Evolutionary conservation across 441 rosid species (phyloP).

Genomic region (Eruca vesicaria): DNA sequence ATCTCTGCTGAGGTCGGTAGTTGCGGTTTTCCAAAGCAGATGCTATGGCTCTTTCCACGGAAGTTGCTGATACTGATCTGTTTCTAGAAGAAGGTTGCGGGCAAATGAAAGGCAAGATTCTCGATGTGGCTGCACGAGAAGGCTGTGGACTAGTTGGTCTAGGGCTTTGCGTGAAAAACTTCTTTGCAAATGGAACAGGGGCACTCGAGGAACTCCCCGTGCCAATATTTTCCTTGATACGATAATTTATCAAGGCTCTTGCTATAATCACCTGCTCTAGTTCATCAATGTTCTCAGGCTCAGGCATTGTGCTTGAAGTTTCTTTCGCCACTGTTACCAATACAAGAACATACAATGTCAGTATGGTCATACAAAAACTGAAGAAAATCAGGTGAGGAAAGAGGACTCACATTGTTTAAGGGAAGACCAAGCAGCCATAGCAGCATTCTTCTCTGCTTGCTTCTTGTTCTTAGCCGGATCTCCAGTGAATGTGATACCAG

Average conservation of each 20-base stretch:
- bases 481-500: conserved; percentile 82
- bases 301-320: conserved; percentile 71
- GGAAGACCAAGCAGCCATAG: conserved; percentile 98
- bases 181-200: conserved; percentile 68
- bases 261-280: conserved; percentile 91
- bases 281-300: conserved; percentile 80
- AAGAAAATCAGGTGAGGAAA: neutral
- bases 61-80: conserved; percentile 40
- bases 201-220: conserved; percentile 49
- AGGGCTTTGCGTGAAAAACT: conserved; percentile 55
- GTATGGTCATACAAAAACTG: neutral
- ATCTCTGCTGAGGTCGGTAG: conserved; percentile 49
- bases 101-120: conserved; percentile 86
- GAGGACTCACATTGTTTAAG: conserved; percentile 78
- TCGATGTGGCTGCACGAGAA: conserved; percentile 64
- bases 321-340: conserved; percentile 87
- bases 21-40: conserved; percentile 48
- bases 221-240: conserved; percentile 74
- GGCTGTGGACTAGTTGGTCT: conserved; percentile 93
- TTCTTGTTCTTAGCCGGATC: conserved; percentile 95
- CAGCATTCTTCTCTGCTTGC: conserved; percentile 98
- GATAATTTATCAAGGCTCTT: conserved; percentile 70
- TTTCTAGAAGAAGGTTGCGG: conserved; percentile 56
- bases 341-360: neutral
- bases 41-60: conserved; percentile 21